Evolutionary conservation across 2,329 filamentous ascomycete species (phyloP).

Genomic region (Moelleriella libera): DNA sequence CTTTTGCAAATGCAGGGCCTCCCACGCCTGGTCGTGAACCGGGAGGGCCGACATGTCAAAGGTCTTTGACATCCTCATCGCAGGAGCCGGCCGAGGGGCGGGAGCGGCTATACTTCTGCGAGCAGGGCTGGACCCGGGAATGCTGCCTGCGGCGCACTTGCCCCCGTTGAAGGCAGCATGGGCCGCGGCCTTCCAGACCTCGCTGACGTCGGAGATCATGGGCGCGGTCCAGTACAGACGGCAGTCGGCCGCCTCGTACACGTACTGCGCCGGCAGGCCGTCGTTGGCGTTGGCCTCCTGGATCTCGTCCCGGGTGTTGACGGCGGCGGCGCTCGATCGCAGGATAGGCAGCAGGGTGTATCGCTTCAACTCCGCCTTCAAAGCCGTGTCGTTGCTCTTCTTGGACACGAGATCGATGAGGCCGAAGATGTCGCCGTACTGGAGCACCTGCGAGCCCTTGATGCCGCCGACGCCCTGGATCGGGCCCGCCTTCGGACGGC

Average conservation of each 20-base stretch:
- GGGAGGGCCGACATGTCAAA: no score
- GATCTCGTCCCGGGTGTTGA: constrained; percentile 27
- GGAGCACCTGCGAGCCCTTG: constrained; percentile 30
- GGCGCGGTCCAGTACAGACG: constrained; percentile 34
- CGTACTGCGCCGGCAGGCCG: constrained; percentile 30
- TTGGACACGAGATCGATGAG: constrained; percentile 9
- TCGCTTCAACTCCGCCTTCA: constrained; percentile 14
- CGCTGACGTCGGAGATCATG: constrained; percentile 31
- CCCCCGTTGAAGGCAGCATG: constrained; percentile 24
- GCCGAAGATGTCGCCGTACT: constrained; percentile 14
- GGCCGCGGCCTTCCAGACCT: constrained; percentile 31
- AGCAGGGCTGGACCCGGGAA: constrained; percentile 6
- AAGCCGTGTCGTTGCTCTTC: constrained; percentile 12
- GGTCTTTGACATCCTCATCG: background rate
- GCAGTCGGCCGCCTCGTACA: constrained; percentile 32
- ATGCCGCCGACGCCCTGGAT: constrained; percentile 41
- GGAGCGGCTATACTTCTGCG: background rate
- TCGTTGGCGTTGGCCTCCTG: constrained; percentile 20
- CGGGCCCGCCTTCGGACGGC: constrained; percentile 26
- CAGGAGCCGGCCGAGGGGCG: background rate
- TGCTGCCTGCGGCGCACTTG: constrained; percentile 22
- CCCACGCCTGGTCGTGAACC: no score
- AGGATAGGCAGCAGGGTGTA: constrained; percentile 18
- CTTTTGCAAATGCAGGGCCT: no score
- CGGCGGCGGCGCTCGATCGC: constrained; percentile 16